These are phyloP conservation scores for Trichosporon faecale DNA, from an alignment of 1,284 basidiomycete species.

Conservation along the genomic window DNA sequence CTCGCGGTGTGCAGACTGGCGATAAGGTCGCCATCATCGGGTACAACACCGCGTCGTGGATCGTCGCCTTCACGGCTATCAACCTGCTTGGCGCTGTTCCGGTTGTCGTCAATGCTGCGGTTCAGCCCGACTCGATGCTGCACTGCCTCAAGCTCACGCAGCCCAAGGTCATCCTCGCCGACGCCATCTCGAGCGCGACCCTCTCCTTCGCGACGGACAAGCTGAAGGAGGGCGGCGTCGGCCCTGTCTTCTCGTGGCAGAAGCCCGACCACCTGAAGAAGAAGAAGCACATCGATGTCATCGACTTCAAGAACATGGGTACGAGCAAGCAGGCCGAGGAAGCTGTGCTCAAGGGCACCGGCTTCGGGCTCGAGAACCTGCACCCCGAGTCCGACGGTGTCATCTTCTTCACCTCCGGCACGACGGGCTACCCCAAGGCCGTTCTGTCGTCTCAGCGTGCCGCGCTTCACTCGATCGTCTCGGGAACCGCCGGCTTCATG, in stretches of 20 bases:
- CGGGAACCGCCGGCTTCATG: background rate
- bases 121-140: conserved; percentile 23
- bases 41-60: conserved; percentile 33
- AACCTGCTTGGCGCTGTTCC: conserved; percentile 45
- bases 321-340: background rate
- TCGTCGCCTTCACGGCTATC: conserved; percentile 36
- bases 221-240: conserved; percentile 1
- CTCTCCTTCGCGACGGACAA: conserved; percentile 1
- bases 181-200: conserved; percentile 26
- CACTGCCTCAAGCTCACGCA: conserved; percentile 30
- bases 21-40: conserved; percentile 41
- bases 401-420: conserved; percentile 41
- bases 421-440: conserved; percentile 41
- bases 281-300: conserved; percentile 8
- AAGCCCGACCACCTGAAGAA: conserved; percentile 14
- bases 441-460: conserved; percentile 44
- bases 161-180: conserved; percentile 37
- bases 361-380: conserved; percentile 25
- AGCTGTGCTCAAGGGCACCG: conserved; percentile 1
- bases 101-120: conserved; percentile 41
- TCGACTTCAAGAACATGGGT: conserved; percentile 9
- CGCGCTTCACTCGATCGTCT: conserved; percentile 30
- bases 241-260: conserved; percentile 17
- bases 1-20: conserved; percentile 31
- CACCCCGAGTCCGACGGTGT: conserved; percentile 42